Base-by-base conservation (phyloP, 2,329 filamentous ascomycete species). In the Epichloe bromicola region DNA sequence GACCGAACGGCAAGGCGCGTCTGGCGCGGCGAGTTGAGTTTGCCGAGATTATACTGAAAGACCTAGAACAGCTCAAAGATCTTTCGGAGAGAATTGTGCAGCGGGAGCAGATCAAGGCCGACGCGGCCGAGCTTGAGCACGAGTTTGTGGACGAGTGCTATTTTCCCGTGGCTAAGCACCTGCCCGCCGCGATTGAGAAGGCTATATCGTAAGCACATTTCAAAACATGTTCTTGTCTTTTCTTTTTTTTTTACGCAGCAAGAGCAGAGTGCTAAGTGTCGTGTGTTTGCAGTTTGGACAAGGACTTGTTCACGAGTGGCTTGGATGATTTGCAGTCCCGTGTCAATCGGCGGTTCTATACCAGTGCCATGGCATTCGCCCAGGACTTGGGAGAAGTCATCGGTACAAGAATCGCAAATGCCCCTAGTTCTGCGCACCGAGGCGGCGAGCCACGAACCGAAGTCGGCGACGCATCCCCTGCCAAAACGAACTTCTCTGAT, bases 71-170 rank as follows among this genome's bases (percentile, higher is more conserved):
- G 61, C 74, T 97, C 52, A 83, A 83, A 54, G 67, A 74, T 17
- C 71, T 97, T 11, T 83, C 86, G 36, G 75, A 83, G 23, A 74
- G 82, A 50, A 72, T 93, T 38, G 87, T 87, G 56, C 73, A 84
- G 64, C 80, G 90, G 48, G 93, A 97, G 66, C 73, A 74, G 46
- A 71, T 82, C 57, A 95, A 95, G 66, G 72, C 95, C 20, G 80
- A 88, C 54, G 83, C 87, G 51, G 82, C 83, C 14, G 80, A 87
- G 62, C 73, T 89, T 47, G 79, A 97, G 59, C 81, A 81, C 58
- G 81, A 83, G 54, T 83, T 95, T 61, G 79, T 97, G 33, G 86
- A 97, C 64, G 85, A 80, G 37, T 85, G 94, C 59, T 98, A 97
- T 68, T 96, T 97, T 58, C 93, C 93, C 1, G 80, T 96, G 14